Evolutionary conservation across 2,329 filamentous ascomycete genomes (phyloP).

Genomic region (Alternaria brassicae): DNA sequence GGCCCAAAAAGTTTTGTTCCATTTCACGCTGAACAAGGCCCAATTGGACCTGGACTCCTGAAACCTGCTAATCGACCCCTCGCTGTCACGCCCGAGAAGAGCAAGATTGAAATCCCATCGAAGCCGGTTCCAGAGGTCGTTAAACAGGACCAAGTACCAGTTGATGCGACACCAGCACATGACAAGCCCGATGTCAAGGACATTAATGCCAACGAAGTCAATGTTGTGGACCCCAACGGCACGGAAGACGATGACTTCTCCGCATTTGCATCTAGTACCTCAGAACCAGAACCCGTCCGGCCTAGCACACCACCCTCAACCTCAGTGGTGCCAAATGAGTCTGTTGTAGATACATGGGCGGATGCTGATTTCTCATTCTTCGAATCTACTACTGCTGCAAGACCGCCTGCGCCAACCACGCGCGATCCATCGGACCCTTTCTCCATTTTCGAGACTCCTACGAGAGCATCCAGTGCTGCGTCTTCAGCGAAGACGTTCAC

Average conservation of each 20-base stretch:
- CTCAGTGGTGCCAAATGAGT: background rate
- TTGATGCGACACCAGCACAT: background rate
- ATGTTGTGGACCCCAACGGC: background rate
- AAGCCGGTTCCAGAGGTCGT: background rate
- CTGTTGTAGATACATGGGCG: slow-evolving; percentile 20
- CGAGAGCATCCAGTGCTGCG: slow-evolving; percentile 12
- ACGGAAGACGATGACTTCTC: slow-evolving; percentile 10
- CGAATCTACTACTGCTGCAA: slow-evolving; percentile 28
- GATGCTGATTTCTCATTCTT: slow-evolving; percentile 40
- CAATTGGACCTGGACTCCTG: slow-evolving; percentile 40
- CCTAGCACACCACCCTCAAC: slow-evolving; percentile 17
- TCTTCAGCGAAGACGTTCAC: slow-evolving; percentile 25
- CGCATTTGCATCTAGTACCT: background rate
- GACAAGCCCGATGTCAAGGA: background rate
- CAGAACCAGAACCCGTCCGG: background rate
- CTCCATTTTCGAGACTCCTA: slow-evolving; percentile 36
- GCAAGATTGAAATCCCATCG: background rate
- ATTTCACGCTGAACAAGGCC: slow-evolving; percentile 30
- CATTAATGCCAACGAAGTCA: background rate
- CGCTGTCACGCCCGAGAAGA: slow-evolving; percentile 18
- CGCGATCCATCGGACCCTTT: slow-evolving; percentile 29
- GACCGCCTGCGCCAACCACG: slow-evolving; percentile 3
- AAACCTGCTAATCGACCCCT: slow-evolving; percentile 31
- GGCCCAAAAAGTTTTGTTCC: slow-evolving; percentile 40
- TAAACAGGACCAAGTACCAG: background rate